Percentiles rank a stretch among this genome's conserved stretches.
Evolutionary conservation across 345 rosid species (phyloP).

Genomic region (Abelmoschus esculentus): DNA sequence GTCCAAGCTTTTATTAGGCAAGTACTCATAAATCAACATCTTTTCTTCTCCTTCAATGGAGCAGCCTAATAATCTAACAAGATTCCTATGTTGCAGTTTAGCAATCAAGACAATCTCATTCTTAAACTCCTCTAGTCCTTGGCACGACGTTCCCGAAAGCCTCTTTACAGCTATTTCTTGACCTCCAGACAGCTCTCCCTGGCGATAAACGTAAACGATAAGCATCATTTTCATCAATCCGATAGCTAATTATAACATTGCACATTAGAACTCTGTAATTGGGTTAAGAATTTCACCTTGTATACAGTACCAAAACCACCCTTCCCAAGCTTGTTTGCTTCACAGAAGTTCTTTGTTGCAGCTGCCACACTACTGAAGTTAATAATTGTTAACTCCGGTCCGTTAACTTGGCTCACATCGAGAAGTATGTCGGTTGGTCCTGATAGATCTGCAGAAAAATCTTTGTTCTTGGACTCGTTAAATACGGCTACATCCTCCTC

Average conservation of each 20-base stretch:
- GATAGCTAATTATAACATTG: background rate
- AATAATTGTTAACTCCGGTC: constrained; percentile 46
- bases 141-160: constrained; percentile 45
- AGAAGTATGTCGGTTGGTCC: constrained; percentile 28
- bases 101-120: too few relatives aligned
- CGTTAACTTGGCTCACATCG: constrained; percentile 38
- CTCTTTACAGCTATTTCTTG: constrained; percentile 63
- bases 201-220: background rate
- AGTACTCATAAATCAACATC: constrained; percentile 53
- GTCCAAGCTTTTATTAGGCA: constrained; percentile 25
- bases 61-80: constrained; percentile 58
- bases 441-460: constrained; percentile 37
- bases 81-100: too few relatives aligned
- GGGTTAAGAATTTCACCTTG: constrained; percentile 38
- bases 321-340: constrained; percentile 62
- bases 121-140: constrained; percentile 41
- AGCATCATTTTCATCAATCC: background rate
- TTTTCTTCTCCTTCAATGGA: constrained; percentile 55
- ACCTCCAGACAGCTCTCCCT: constrained; percentile 59
- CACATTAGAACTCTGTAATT: constrained; percentile 2
- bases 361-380: constrained; percentile 32
- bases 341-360: constrained; percentile 58
- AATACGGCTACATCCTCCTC: constrained; percentile 22
- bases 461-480: constrained; percentile 23
- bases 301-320: constrained; percentile 86